These are phyloP conservation scores for Chrysosporium keratinophilum DNA, from an alignment of 2,329 filamentous ascomycete species.

Conservation along the genomic window DNA sequence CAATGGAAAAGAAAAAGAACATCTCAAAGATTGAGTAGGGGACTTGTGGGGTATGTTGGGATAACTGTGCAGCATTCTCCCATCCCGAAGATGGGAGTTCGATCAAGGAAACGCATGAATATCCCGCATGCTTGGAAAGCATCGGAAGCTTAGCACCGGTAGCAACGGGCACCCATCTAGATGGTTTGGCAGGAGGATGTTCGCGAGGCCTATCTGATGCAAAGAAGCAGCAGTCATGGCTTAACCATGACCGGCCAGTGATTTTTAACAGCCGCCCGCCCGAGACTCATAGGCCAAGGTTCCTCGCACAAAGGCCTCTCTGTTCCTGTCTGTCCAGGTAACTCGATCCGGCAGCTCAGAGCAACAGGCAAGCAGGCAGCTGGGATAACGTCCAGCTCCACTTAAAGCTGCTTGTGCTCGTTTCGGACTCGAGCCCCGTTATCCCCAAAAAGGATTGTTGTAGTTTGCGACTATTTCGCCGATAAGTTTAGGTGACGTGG, in stretches of 20 bases:
- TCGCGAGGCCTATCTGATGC: background rate
- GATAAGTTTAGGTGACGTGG: slow-evolving; percentile 1
- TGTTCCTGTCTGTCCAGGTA: background rate
- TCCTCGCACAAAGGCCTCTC: background rate
- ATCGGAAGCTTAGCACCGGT: background rate
- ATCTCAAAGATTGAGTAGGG: background rate
- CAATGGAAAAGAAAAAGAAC: background rate
- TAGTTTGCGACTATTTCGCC: no score
- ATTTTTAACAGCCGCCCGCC: background rate
- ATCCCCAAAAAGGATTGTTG: no score
- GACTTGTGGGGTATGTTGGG: background rate
- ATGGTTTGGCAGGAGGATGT: background rate
- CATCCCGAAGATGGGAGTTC: background rate
- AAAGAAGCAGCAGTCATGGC: background rate
- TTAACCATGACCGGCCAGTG: background rate
- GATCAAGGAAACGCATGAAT: background rate
- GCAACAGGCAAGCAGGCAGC: no score
- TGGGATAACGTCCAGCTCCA: no score
- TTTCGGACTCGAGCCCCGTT: no score
- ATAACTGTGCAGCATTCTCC: background rate
- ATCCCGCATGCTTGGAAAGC: slow-evolving; percentile 2
- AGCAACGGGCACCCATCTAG: background rate
- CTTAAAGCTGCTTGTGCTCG: no score
- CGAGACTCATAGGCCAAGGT: background rate
- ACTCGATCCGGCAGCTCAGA: no score